Conservation (phyloP, 1,284 basidiomycete genomes). For the Trametes hirsuta region DNA sequence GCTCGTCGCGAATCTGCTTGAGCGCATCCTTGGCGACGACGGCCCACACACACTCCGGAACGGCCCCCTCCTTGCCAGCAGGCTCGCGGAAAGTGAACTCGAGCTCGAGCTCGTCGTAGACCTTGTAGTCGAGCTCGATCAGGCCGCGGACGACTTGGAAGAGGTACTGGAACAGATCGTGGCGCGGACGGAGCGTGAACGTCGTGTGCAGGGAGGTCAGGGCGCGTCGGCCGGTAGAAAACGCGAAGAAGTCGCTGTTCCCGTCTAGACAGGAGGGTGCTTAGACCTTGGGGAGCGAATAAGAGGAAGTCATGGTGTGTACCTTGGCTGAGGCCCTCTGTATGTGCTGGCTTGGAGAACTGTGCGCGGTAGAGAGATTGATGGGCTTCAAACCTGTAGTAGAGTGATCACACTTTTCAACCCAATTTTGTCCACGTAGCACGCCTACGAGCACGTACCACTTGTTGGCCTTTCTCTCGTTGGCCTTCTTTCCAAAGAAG, state of each 20-base stretch:
- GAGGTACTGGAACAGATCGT: constrained; percentile 73
- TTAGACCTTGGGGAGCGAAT: neutral
- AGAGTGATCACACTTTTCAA: neutral
- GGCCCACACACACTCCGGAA: constrained; percentile 80
- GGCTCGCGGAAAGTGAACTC: constrained; percentile 73
- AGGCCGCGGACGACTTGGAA: constrained; percentile 65
- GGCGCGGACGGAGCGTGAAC: constrained; percentile 78
- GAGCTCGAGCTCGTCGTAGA: constrained; percentile 70
- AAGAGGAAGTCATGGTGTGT: neutral
- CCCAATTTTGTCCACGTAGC: constrained; percentile 1
- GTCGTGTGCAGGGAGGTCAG: constrained; percentile 79
- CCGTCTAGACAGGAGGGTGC: constrained; percentile 60
- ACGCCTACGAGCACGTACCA: constrained; percentile 44
- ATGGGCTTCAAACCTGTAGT: constrained; percentile 59
- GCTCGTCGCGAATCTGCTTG: constrained; percentile 62
- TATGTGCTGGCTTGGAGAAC: constrained; percentile 64
- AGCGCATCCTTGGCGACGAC: constrained; percentile 82
- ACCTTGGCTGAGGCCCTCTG: constrained; percentile 41
- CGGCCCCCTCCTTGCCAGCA: constrained; percentile 36
- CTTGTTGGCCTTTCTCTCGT: constrained; percentile 55
- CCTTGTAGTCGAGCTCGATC: constrained; percentile 75
- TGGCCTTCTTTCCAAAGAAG: constrained; percentile 57
- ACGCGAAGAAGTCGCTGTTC: constrained; percentile 78
- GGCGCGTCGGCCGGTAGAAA: constrained; percentile 83
- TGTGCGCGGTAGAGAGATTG: constrained; percentile 59